Base-by-base conservation (phyloP, 176 grass and related monocot genomes). In the Leersia perrieri region DNA sequence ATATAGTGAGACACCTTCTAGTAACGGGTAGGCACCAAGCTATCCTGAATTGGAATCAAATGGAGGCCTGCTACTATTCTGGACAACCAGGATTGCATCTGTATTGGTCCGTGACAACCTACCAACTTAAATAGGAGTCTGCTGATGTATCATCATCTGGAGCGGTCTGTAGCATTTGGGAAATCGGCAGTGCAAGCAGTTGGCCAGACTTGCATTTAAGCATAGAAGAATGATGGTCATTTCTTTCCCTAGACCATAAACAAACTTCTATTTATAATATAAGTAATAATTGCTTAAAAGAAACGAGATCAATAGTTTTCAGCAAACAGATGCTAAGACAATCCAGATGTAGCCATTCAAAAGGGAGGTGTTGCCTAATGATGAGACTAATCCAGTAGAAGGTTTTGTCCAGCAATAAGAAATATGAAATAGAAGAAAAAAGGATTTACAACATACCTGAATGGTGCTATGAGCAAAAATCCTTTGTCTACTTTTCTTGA, bases 401-500 rank as follows among this genome's bases (percentile, higher is more conserved):
- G 41, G 12, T 55, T 63, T 61, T 81, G 45, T 23, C 4, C 60
- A 71, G 64, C 38, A 69, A 23, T 64, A 32, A 1, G 55, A 76
- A 62, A 28, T 11, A 82, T 53, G 31, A 38, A 71, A 25, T 5
- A 35, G 13, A 75, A 79, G 33, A 31, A 4, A 5, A 87, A n/a
- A 7, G 57, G 23, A 44, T 20, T 40, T 20, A 57, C 32, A 60
- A 42, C 31, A 81, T 87, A 95, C 95, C 95, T 95, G 92, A 84
- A 98, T 98, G 11, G 95, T 93, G 86, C 86, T 92, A 62, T 98
- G 95, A 62, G 95, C 95, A 32, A 98, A 91, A 89, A 98, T 25
- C 67, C 70, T 93, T 73, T 95, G 96, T 77, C 42, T 84, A 34
- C 88, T 93, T 87, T 89, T 95, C 51, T 80, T 87, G 84, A 98